A percentile compares a stretch with the other conserved stretches of the same genome.
Evolutionary conservation across 2,329 filamentous ascomycete species (phyloP).

Genomic region (Trichoderma sp.): DNA sequence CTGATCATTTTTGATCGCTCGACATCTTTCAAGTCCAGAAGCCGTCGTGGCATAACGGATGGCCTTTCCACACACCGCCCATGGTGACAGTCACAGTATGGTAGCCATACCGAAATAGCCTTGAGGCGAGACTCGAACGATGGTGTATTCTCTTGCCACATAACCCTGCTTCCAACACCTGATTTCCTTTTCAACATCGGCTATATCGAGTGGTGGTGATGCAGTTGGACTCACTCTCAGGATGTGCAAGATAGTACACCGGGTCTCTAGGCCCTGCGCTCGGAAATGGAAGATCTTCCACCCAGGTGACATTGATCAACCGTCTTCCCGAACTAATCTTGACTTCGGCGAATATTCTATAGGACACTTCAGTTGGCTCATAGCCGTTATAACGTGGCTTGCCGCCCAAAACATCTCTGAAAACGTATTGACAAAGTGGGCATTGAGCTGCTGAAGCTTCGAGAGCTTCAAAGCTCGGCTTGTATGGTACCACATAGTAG

Average conservation of each 20-base stretch:
- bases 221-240: background rate
- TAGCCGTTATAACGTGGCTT: background rate
- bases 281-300: background rate
- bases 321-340: background rate
- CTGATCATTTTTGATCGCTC: background rate
- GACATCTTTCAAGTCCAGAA: background rate
- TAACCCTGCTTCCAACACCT: background rate
- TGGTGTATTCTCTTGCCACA: background rate
- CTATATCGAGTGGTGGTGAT: background rate
- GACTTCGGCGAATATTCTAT: background rate
- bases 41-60: background rate
- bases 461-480: background rate
- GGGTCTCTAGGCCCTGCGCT: background rate
- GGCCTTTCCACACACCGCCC: background rate
- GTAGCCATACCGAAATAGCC: background rate
- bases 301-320: background rate
- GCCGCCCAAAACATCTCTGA: background rate
- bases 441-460: background rate
- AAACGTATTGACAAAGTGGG: background rate
- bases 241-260: background rate
- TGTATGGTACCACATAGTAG: background rate
- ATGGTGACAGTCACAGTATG: background rate
- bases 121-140: background rate
- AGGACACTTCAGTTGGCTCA: background rate
- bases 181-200: background rate